A percentile compares a stretch with the other conserved stretches of the same genome.
These are phyloP conservation scores for Vanrija sp. DNA, from an alignment of 1,284 basidiomycete genomes.

Conservation along the genomic window DNA sequence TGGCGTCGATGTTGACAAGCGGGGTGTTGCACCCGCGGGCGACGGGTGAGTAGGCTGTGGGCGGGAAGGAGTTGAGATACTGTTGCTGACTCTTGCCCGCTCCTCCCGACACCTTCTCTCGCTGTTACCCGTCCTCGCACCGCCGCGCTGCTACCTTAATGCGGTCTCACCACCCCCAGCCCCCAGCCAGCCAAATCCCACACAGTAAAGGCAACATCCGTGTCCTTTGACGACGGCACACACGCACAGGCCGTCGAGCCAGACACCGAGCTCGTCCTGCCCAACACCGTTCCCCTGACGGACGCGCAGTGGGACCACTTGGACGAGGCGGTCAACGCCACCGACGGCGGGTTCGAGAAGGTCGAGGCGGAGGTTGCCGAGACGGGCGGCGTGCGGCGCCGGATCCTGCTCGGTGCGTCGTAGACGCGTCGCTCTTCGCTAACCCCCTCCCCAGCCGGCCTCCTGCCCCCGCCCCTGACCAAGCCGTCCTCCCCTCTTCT, in stretches of 20 bases:
- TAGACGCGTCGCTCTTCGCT: no score
- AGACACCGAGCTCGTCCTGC: constrained; percentile 42
- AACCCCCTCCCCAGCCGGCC: constrained; percentile 58
- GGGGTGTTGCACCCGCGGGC: background rate
- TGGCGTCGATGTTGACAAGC: background rate
- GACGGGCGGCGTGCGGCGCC: constrained; percentile 51
- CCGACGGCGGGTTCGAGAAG: constrained; percentile 30
- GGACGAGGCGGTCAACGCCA: constrained; percentile 62
- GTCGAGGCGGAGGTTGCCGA: constrained; percentile 10
- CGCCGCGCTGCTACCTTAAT: no score
- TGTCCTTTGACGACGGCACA: background rate
- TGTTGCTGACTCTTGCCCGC: background rate
- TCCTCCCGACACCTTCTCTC: background rate
- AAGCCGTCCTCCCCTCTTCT: constrained; percentile 66
- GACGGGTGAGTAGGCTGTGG: background rate
- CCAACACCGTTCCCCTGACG: constrained; percentile 28
- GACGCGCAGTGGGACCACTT: constrained; percentile 66
- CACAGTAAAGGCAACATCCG: background rate
- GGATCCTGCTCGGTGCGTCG: constrained; percentile 68
- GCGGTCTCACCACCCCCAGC: background rate
- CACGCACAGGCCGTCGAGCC: background rate
- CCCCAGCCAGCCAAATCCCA: background rate
- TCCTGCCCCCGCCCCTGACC: constrained; percentile 78
- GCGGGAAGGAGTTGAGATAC: no score
- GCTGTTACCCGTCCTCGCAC: no score